Base-by-base conservation (phyloP, 345 rosid genomes). In the Eucalyptus urophylla region DNA sequence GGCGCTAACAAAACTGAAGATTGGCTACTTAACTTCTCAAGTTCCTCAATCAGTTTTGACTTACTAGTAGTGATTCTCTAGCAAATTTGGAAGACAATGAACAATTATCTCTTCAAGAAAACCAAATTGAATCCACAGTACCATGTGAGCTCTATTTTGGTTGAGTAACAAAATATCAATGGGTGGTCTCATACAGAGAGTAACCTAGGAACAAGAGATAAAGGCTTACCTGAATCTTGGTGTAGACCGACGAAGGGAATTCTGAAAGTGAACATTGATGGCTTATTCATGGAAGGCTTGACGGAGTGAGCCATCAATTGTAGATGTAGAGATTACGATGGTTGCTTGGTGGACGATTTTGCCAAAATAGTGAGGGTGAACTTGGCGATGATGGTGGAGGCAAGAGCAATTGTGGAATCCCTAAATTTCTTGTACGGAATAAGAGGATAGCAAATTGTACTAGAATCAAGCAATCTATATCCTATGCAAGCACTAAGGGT, bases 211-310 rank as follows among this genome's bases (percentile, higher is more conserved):
- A 25, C 62, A 56, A 56, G 62, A 56, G 29, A 56, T 56, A 29
- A 56, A 56, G 29, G 29, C 62, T 56, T 10, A 9, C 29, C 0
- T 5, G 1, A 56, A 56, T 56, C 62, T 25, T 24, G 29, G 62
- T 25, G 14, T 56, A 24, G 62, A 56, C 14, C 0, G 0, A 25
- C 6, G 0, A 10, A 56, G 7, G 13, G 6, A 56, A 11, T 56
- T 56, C 3, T 56, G 0, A 24, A 56, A 56, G 27, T 56, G 14
- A 56, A 56, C 29, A 22, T 24, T 9, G 29, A 24, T 24, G 62
- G 29, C 62, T 56, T 25, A 6, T 56, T 24, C 27, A 11, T 22
- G 62, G 62, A 56, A 14, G 62, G 62, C 29, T 56, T 24, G 3
- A 56, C 6, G 3, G 0, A 56, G 62, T 24, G 62, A 24, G 62